Conservation (phyloP, 2,329 filamentous ascomycete species). For the Xylaria sp. region DNA sequence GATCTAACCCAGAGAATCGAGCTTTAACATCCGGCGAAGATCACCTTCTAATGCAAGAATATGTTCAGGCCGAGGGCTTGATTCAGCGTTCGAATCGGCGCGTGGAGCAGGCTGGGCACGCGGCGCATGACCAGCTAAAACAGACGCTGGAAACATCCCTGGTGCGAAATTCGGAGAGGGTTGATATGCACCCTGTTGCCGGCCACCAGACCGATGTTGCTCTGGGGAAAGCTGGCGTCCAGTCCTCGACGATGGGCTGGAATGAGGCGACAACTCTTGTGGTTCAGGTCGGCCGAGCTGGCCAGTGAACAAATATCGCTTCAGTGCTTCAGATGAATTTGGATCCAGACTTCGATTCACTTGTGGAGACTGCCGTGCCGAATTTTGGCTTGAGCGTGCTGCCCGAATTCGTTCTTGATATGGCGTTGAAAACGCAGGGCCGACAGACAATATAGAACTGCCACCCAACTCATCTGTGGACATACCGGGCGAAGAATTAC, state of each 20-base stretch:
- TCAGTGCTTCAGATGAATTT: conserved; percentile 62
- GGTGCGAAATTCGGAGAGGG: conserved; percentile 34
- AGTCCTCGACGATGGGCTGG: conserved; percentile 28
- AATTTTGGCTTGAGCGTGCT: conserved; percentile 53
- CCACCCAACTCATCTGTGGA: conserved; percentile 77
- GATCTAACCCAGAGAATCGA: conserved; percentile 42
- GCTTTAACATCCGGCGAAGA: conserved; percentile 63
- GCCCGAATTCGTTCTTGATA: conserved; percentile 71
- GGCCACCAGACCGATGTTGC: conserved; percentile 27
- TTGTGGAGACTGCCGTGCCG: conserved; percentile 40
- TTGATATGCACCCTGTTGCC: conserved; percentile 27
- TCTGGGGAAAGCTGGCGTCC: conserved; percentile 29
- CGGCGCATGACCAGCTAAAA: conserved; percentile 39
- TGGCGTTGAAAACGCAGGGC: conserved; percentile 74
- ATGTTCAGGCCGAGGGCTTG: conserved; percentile 49
- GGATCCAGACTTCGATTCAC: conserved; percentile 35
- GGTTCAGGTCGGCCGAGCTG: conserved; percentile 39
- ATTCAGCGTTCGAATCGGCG: conserved; percentile 29
- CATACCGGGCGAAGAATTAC: conserved; percentile 63
- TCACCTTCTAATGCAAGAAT: conserved; percentile 63
- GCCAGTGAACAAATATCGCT: conserved; percentile 65
- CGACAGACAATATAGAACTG: conserved; percentile 64
- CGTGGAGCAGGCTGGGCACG: conserved; percentile 34
- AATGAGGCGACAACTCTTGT: conserved; percentile 9
- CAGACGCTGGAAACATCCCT: conserved; percentile 46